These are phyloP conservation scores for Aspergillus sp. DNA, from an alignment of 2,329 filamentous ascomycete species.

Conservation along the genomic window DNA sequence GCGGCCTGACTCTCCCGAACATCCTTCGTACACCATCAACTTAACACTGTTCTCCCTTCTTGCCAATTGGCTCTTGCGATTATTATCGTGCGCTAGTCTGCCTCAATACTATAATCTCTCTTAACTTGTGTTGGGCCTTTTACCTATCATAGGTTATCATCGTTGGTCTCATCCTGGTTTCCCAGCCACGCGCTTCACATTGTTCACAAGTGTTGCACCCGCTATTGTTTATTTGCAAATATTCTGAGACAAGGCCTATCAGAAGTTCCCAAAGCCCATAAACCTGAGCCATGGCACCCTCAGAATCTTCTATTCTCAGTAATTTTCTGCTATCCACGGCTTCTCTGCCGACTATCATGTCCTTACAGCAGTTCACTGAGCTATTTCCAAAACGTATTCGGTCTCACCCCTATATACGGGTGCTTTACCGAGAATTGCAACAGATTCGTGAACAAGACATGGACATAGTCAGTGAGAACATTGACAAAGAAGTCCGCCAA, in stretches of 20 bases:
- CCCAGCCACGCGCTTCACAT: neutral
- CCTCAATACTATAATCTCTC: neutral
- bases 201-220: neutral
- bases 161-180: neutral
- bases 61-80: neutral
- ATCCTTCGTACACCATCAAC: neutral
- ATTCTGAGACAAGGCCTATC: neutral
- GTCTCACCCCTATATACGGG: constrained; percentile 64
- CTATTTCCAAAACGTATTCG: constrained; percentile 71
- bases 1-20: neutral
- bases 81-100: neutral
- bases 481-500: constrained; percentile 38
- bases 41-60: neutral
- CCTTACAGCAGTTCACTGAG: constrained; percentile 71
- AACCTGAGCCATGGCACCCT: constrained; percentile 61
- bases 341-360: constrained; percentile 69
- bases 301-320: constrained; percentile 71
- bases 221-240: neutral
- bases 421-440: constrained; percentile 77
- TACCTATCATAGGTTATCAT: neutral
- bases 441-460: constrained; percentile 68
- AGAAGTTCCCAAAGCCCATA: neutral
- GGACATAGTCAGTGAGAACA: constrained; percentile 63
- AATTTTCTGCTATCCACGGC: constrained; percentile 78
- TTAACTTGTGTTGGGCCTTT: neutral